Conservation (phyloP, 78 protist genomes). For the Dictyostelium intermedium region DNA sequence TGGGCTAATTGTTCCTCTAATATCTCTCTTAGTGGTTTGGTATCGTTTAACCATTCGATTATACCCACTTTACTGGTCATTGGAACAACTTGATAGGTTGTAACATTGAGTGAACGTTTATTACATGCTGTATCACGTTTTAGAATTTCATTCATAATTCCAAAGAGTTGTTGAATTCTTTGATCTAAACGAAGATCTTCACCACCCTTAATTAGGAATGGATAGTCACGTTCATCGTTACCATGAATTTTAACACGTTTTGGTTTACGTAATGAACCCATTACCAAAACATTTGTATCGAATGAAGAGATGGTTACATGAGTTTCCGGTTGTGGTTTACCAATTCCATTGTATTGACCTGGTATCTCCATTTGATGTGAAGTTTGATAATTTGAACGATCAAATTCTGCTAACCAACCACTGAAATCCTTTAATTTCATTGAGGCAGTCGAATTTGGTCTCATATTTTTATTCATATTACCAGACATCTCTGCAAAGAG, state of each 20-base stretch:
- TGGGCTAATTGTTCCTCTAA: constrained; percentile 74
- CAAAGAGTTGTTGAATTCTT: constrained; percentile 90
- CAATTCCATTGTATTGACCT: constrained; percentile 74
- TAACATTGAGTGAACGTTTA: constrained; percentile 62
- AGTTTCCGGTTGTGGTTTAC: constrained; percentile 64
- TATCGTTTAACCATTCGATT: constrained; percentile 92
- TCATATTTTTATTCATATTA: constrained; percentile 61
- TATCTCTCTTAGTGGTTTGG: constrained; percentile 79
- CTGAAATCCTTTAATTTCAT: constrained; percentile 80
- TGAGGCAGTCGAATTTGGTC: constrained; percentile 65
- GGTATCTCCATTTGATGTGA: constrained; percentile 78
- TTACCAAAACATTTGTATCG: constrained; percentile 64
- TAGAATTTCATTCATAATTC: constrained; percentile 77
- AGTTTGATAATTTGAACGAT: constrained; percentile 13
- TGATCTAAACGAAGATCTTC: constrained; percentile 95
- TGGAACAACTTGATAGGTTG: constrained; percentile 94
- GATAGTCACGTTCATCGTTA: constrained; percentile 85
- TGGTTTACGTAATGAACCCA: constrained; percentile 93
- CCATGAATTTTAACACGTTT: constrained; percentile 86
- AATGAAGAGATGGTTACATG: constrained; percentile 60
- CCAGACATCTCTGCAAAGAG: constrained; percentile 33
- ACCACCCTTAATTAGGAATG: constrained; percentile 95
- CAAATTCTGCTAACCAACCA: constrained; percentile 74
- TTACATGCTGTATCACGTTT: constrained; percentile 22
- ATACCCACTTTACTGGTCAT: constrained; percentile 89